Conservation (phyloP, 805 yeast genomes). For the Blastobotrys peoriensis region DNA sequence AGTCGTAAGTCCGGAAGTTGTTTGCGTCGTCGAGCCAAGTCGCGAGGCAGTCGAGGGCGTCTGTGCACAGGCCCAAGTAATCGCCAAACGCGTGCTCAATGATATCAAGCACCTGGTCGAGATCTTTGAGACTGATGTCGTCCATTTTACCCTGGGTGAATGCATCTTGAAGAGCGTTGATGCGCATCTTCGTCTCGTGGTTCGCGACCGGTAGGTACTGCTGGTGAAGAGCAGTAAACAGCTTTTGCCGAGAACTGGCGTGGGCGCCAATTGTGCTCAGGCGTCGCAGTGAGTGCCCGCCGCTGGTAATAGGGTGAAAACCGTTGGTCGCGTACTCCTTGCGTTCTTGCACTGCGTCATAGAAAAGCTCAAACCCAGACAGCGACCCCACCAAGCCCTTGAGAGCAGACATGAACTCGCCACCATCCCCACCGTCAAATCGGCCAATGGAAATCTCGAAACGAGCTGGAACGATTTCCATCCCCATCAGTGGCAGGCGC, state of each 20-base stretch:
- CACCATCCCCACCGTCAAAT: conserved; percentile 22
- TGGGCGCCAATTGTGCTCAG: not conserved
- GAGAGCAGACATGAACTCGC: conserved; percentile 21
- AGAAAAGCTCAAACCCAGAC: conserved; percentile 22
- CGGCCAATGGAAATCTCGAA: conserved; percentile 25
- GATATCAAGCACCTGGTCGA: conserved; percentile 10
- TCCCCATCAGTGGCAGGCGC: conserved; percentile 11
- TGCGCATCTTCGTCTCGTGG: conserved; percentile 10
- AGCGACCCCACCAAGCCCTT: conserved; percentile 19
- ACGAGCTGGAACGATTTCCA: conserved; percentile 15
- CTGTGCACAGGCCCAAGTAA: conserved; percentile 11
- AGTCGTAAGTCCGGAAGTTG: conserved; percentile 16
- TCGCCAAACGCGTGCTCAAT: not conserved
- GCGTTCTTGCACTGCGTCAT: conserved; percentile 11
- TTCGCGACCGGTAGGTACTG: conserved; percentile 17
- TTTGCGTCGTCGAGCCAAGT: conserved; percentile 24
- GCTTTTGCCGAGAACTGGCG: conserved; percentile 4
- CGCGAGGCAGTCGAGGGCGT: conserved; percentile 11
- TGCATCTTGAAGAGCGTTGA: not conserved
- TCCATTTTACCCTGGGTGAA: conserved; percentile 3
- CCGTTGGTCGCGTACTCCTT: conserved; percentile 4
- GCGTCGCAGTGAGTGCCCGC: not conserved
- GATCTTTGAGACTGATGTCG: conserved; percentile 6
- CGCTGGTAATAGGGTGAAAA: not conserved
- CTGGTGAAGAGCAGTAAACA: conserved; percentile 12